Conservation (phyloP, 73 alveolate species). For the Durusdinium trenchii region DNA sequence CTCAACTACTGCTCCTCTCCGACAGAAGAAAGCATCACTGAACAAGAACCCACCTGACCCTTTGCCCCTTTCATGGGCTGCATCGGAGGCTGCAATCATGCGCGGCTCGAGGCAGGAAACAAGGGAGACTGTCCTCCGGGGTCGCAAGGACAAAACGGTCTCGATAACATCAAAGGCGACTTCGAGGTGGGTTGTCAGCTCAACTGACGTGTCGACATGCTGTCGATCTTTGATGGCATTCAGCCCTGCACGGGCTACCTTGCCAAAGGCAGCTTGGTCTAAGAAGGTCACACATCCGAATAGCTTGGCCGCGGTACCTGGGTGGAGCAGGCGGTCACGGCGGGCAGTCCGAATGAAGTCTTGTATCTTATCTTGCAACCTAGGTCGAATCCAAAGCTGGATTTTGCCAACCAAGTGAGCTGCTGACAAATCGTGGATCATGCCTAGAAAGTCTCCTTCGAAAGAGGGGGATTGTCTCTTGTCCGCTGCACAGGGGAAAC, state of each 20-base stretch:
- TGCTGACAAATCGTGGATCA: background rate
- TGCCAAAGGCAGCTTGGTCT: background rate
- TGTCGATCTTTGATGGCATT: conserved; percentile 25
- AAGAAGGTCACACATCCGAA: conserved; percentile 20
- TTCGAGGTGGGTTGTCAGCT: background rate
- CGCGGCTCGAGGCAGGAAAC: background rate
- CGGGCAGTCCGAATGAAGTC: conserved; percentile 10
- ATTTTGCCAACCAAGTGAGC: background rate
- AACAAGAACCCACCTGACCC: conserved; percentile 23
- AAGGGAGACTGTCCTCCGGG: background rate
- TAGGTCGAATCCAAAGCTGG: conserved; percentile 21
- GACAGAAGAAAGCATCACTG: background rate
- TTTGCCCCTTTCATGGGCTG: background rate
- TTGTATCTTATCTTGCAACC: background rate
- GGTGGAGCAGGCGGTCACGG: background rate
- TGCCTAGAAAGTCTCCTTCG: conserved; percentile 9
- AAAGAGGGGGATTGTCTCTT: background rate
- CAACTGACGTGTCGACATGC: background rate
- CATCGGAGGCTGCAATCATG: conserved; percentile 19
- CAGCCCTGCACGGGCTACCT: conserved; percentile 11
- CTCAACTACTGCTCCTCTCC: background rate
- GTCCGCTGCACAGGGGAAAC: background rate
- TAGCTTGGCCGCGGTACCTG: conserved; percentile 13
- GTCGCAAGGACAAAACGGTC: background rate
- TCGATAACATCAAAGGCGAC: background rate